Conservation (phyloP, 2,329 filamentous ascomycete genomes). For the Arachnomyces sp. region DNA sequence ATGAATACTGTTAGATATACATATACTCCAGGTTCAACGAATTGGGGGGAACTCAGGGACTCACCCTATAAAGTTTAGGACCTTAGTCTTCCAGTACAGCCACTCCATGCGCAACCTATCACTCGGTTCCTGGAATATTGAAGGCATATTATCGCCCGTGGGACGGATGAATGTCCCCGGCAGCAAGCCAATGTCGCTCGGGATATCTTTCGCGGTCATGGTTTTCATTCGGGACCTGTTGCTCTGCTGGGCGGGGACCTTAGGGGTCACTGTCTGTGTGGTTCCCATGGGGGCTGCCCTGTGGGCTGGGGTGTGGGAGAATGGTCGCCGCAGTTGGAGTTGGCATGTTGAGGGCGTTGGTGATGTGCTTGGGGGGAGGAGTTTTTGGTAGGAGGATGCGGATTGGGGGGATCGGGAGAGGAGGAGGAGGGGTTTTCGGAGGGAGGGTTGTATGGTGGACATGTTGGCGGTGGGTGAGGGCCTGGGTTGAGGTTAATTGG, state of each 20-base stretch:
- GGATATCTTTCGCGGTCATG: constrained; percentile 24
- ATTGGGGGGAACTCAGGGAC: constrained; percentile 7
- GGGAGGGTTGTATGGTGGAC: no score
- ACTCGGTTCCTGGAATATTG: constrained; percentile 29
- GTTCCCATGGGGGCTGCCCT: constrained; percentile 10
- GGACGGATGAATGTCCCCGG: constrained; percentile 35
- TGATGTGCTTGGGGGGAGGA: no score
- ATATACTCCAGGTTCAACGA: background rate
- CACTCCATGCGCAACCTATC: constrained; percentile 32
- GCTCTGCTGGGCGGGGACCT: constrained; percentile 29
- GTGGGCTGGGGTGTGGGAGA: constrained; percentile 25
- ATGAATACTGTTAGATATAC: background rate
- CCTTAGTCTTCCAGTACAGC: constrained; percentile 27
- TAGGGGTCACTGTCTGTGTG: constrained; percentile 18
- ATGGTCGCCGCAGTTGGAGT: constrained; percentile 22
- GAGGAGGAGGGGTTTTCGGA: no score
- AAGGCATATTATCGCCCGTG: constrained; percentile 32
- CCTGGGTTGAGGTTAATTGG: no score
- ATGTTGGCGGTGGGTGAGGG: no score
- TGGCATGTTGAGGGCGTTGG: no score
- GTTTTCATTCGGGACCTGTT: constrained; percentile 24
- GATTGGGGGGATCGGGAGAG: no score
- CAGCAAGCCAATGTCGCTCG: constrained; percentile 39
- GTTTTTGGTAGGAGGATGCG: no score
- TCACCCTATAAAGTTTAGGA: constrained; percentile 29